Evolutionary conservation across 2,329 filamentous ascomycete species (phyloP).

Genomic region (Sarocladium strictum): DNA sequence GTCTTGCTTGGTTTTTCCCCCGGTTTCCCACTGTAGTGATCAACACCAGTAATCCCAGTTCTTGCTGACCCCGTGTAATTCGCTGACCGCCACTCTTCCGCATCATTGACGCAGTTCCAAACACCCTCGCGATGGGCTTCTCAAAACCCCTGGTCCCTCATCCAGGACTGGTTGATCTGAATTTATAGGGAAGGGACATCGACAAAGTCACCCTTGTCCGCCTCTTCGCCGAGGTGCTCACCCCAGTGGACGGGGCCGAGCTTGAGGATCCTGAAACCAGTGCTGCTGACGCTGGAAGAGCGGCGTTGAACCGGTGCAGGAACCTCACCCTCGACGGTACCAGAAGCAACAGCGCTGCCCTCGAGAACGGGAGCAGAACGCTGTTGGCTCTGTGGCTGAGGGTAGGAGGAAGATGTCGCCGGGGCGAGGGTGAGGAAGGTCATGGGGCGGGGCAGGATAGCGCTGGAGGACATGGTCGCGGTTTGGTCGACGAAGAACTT

Average conservation of each 20-base stretch:
- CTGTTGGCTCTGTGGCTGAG: slow-evolving; percentile 27
- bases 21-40: neutral
- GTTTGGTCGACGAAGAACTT: no score
- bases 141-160: no score
- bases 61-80: neutral
- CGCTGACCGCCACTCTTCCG: neutral
- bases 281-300: slow-evolving; percentile 31
- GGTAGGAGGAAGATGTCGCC: slow-evolving; percentile 50
- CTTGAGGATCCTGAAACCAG: slow-evolving; percentile 50
- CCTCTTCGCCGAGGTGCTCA: slow-evolving; percentile 45
- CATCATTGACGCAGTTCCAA: no score
- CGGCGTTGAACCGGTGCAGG: slow-evolving; percentile 23
- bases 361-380: slow-evolving; percentile 20
- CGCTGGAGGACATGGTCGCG: slow-evolving; percentile 2
- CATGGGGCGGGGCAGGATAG: slow-evolving; percentile 11
- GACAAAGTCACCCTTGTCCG: slow-evolving; percentile 49
- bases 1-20: neutral
- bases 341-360: slow-evolving; percentile 18
- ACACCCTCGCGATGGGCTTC: no score
- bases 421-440: slow-evolving; percentile 54
- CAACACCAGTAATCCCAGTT: neutral
- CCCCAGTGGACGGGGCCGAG: slow-evolving; percentile 60
- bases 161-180: no score
- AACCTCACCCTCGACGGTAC: slow-evolving; percentile 17
- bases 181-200: slow-evolving; percentile 36